phyloP scores from a whole-genome alignment of 495 filamentous ascomycete species.

The Staphylotrichum tortipilum region DNA sequence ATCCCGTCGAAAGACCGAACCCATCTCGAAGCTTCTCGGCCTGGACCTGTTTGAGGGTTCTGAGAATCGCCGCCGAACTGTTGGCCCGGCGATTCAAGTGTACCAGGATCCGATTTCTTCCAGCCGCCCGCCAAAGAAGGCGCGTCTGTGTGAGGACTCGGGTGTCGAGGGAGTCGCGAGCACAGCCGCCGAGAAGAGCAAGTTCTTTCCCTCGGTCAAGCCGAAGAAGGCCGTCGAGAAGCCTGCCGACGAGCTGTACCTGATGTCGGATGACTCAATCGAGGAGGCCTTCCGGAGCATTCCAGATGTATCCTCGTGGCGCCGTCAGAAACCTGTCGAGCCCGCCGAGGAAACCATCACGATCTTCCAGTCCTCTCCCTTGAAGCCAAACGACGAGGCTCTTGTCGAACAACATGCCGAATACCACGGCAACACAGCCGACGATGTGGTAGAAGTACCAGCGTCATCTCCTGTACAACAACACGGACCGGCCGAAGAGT shows the following conservation, averaged over 20 bases:
- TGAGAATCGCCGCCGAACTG: conserved; percentile 28
- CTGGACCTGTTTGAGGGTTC: conserved; percentile 12
- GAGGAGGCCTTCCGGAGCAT: conserved; percentile 36
- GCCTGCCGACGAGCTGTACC: conserved; percentile 20
- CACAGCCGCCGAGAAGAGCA: conserved; percentile 28
- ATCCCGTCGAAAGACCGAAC: conserved; percentile 33
- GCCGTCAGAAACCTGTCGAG: conserved; percentile 8
- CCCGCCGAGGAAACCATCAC: conserved; percentile 6
- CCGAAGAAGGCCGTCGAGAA: conserved; percentile 8
- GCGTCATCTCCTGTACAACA: conserved; percentile 16
- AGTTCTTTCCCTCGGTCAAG: conserved; percentile 29
- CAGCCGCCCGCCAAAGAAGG: conserved; percentile 42
- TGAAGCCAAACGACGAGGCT: not conserved
- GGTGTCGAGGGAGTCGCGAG: conserved; percentile 8
- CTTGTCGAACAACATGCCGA: not conserved
- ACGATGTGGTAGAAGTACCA: conserved; percentile 22
- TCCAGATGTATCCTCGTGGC: conserved; percentile 26
- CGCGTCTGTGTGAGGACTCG: conserved; percentile 37
- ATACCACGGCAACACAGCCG: not conserved
- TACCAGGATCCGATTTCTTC: conserved; percentile 18
- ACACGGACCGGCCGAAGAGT: not conserved
- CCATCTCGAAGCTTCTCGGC: conserved; percentile 28
- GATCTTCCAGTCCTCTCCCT: conserved; percentile 19
- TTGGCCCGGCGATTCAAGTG: conserved; percentile 16
- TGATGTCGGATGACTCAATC: conserved; percentile 41